Conservation (phyloP, 768 basidiomycete species). For the Hypholoma sublateritium region DNA sequence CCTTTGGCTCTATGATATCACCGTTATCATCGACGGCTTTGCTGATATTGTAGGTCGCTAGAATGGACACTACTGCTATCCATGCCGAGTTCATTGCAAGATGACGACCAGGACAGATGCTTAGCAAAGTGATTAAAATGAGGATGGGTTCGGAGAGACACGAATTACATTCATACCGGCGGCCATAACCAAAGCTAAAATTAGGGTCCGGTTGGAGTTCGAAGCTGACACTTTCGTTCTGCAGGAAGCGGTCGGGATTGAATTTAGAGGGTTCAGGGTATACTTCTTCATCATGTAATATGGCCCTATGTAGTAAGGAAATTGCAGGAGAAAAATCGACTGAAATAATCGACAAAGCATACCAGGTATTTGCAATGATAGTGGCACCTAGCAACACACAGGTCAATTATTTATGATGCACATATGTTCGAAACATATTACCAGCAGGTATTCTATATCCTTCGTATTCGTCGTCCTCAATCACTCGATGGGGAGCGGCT, state of each 20-base stretch:
- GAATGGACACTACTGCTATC: conserved; percentile 29
- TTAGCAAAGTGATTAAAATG: background rate
- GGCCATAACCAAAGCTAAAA: conserved; percentile 32
- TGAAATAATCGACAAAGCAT: background rate
- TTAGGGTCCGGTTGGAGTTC: conserved; percentile 20
- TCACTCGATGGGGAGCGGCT: conserved; percentile 35
- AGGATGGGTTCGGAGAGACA: no score
- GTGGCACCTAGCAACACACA: conserved; percentile 20
- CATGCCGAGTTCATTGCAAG: conserved; percentile 29
- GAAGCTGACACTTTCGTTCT: conserved; percentile 11
- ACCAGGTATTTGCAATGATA: conserved; percentile 29
- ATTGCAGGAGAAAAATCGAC: background rate
- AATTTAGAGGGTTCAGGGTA: conserved; percentile 55
- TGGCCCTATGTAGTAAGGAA: conserved; percentile 27
- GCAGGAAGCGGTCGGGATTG: conserved; percentile 56
- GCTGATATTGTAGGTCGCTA: conserved; percentile 28
- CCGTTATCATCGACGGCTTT: conserved; percentile 33
- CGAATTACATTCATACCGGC: conserved; percentile 20
- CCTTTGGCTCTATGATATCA: conserved; percentile 15
- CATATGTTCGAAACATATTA: background rate
- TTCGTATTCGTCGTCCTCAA: conserved; percentile 33
- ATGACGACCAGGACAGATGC: conserved; percentile 37
- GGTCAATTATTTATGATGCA: background rate
- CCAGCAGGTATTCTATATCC: conserved; percentile 26
- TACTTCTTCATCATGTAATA: conserved; percentile 46